Percentiles rank a stretch among this genome's conserved stretches.
phyloP scores from a whole-genome alignment of 2,329 filamentous ascomycete species.

The Pestalotiopsis sp. region DNA sequence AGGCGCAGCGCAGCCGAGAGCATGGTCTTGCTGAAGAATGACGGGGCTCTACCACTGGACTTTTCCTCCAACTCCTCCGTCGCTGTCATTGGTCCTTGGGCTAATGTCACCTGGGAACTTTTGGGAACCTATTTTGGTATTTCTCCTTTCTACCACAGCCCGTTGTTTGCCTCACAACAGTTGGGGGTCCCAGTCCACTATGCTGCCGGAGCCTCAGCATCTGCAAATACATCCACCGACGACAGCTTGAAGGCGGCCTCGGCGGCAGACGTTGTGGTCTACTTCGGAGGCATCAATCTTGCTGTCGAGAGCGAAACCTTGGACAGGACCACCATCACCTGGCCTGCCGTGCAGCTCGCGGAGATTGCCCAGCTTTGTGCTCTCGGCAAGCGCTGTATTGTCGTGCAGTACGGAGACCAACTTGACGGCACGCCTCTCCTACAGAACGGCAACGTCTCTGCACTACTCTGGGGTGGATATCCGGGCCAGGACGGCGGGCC shows the following conservation, averaged over 20 bases:
- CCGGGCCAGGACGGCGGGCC: conserved; percentile 53
- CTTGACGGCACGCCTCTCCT: conserved; percentile 45
- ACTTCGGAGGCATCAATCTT: neutral
- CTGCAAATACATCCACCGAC: neutral
- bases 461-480: conserved; percentile 51
- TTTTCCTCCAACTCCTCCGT: conserved; percentile 18
- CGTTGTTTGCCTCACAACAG: conserved; percentile 45
- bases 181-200: conserved; percentile 44
- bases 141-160: conserved; percentile 56
- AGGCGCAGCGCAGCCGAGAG: conserved; percentile 22
- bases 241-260: neutral
- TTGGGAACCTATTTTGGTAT: conserved; percentile 46
- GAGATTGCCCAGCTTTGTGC: conserved; percentile 43
- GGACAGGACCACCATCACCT: conserved; percentile 52
- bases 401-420: conserved; percentile 51
- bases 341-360: conserved; percentile 52
- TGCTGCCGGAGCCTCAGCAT: conserved; percentile 28
- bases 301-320: conserved; percentile 50
- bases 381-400: conserved; percentile 48
- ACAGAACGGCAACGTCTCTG: conserved; percentile 45
- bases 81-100: conserved; percentile 24
- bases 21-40: conserved; percentile 28
- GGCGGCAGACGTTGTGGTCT: neutral
- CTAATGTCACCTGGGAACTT: conserved; percentile 24
- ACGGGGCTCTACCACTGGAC: conserved; percentile 23